These are phyloP conservation scores for Globisporangium radiosum DNA, from an alignment of 352 stramenopile genomes.

Conservation along the genomic window DNA sequence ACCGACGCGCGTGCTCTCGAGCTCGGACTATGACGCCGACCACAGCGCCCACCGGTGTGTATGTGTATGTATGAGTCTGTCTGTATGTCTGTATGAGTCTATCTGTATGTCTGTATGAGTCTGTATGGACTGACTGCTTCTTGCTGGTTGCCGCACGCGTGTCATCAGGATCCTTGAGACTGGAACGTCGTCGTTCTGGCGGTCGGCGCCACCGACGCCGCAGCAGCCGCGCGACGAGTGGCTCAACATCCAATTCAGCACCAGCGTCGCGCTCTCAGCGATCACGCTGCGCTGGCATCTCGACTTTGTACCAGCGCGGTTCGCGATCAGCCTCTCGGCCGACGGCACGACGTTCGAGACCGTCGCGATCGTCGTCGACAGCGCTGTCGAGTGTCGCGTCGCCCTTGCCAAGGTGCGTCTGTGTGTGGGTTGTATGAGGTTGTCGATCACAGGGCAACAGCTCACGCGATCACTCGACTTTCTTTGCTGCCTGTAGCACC, in stretches of 20 bases:
- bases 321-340: constrained; percentile 38
- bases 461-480: neutral
- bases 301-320: constrained; percentile 29
- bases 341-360: constrained; percentile 41
- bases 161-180: constrained; percentile 31
- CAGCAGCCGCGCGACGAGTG: constrained; percentile 30
- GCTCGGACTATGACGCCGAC: constrained; percentile 52
- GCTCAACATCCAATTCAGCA: constrained; percentile 46
- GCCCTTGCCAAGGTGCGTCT: constrained; percentile 39
- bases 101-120: too few species aligned
- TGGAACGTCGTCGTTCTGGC: constrained; percentile 29
- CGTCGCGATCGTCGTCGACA: constrained; percentile 36
- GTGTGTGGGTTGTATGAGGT: neutral
- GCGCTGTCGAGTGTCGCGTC: constrained; percentile 21
- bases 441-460: neutral
- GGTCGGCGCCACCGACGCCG: constrained; percentile 21
- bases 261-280: constrained; percentile 32
- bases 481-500: neutral
- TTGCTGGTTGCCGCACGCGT: neutral
- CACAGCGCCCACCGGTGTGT: constrained; percentile 43
- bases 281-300: constrained; percentile 43
- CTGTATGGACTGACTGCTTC: too few species aligned
- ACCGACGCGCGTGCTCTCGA: constrained; percentile 45
- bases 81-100: too few species aligned
- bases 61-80: neutral